Evolutionary conservation across 306 rosid genomes (phyloP), one percentile per base, ranked within the genome.

Genomic region (Cucurbita moschata): DNA sequence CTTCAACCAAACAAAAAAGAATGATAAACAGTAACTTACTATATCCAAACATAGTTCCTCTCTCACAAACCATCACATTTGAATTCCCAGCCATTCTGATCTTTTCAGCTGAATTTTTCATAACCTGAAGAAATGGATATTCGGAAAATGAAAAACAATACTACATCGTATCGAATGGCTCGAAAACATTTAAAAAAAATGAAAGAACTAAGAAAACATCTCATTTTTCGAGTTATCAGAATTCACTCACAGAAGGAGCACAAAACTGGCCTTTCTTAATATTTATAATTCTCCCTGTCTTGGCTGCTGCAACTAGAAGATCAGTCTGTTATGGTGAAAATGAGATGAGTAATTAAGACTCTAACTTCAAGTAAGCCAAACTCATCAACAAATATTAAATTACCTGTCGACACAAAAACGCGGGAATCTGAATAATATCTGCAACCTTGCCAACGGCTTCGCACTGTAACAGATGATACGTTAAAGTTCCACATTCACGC

Each of bases 31-130:
- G 77, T n/a, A 73, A 86, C 99, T 90, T 88, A 94, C 99, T 94
- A 80, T 94, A 94, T 72, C 99, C 98, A 86, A 94, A 94, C 97
- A 89, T 94, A 53, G 99, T 90, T 82, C 96, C 96, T 83, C 97
- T 89, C 83, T 91, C 97, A 81, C 99, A 94, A 79, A 94, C 99
- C 97, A 94, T 94, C 73, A 94, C 92, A 59, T 91, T 94, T 78
- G 92, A 84, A 84, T 94, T 94, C 77, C 99, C 99, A 56, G 97
- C 99, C 85, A 87, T 78, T 76, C 92, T 86, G 77, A 94, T 81
- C 84, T 94, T 94, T 85, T 94, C 97, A 10, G 92, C 95, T 68
- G 97, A 90, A 85, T 91, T 94, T 79, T 13, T 19, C 97, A 91
- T 94, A 75, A 94, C 99, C 99, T 94, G 73, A 46, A 79, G 50